Evolutionary conservation across 2,329 filamentous ascomycete species (phyloP), one percentile per base, ranked within the genome.

Genomic region (Phyllosticta paracitricarpa): DNA sequence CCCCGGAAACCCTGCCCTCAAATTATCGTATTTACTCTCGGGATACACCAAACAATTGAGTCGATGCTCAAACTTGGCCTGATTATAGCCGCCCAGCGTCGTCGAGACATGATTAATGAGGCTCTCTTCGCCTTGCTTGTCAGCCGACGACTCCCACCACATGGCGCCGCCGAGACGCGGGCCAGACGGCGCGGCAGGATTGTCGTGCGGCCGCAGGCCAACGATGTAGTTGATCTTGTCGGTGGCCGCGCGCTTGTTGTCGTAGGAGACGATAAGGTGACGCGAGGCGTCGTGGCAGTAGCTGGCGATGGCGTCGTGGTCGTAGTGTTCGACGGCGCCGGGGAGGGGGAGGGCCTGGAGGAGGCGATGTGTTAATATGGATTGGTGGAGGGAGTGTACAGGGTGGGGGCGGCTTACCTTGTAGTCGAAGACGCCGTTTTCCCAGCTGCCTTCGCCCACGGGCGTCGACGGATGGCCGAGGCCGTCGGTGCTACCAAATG

Each of bases 131-230:
- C 84, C 85, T 2, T 74, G 70, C 70, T 85, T 86, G 72, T 97
- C 93, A 0, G 84, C 86, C 68, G 88, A 93, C 68, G 85, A 89
- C 77, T 97, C 92, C 89, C 89, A 95, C 91, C 91, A 97, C 92
- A 97, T 97, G n/a, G 83, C 90, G 19, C 93, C 93, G 1, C 91
- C 92, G 0, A 97, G 81, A 19, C 59, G 22, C 14, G 40, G 40
- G 40, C 40, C 40, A n/a, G 40, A 48, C 3, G 40, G 40, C 14
- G 14, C 17, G 7, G 17, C 40, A 4, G 40, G 40, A n/a, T 48
- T 17, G 19, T 54, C 22, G 0, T 83, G 79, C 54, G 81, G 77
- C 22, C 82, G 72, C 69, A 79, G 82, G 3, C 40, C 40, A n/a
- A n/a, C 40, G 69, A 97, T 83, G 71, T 85, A 96, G 10, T 82